Base-by-base conservation (phyloP, 805 yeast genomes). In the Tetrapisispora taiwanensis region DNA sequence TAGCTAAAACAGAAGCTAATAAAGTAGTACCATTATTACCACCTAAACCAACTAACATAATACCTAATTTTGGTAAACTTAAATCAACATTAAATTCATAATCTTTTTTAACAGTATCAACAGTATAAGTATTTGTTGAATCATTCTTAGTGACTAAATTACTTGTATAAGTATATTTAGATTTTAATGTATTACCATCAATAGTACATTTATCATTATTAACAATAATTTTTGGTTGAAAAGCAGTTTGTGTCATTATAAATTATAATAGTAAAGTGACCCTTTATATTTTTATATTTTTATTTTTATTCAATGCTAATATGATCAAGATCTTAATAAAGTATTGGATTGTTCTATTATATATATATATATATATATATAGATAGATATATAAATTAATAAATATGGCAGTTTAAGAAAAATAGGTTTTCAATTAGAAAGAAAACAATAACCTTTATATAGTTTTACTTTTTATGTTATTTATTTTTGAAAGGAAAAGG, bases 21-120 rank as follows among this genome's bases (percentile, higher is more conserved):
- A 90, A 73, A 13, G 97, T 89, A 47, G 96, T 75, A 66, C 97
- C 97, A 61, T 89, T 89, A 73, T 89, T 89, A 67, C 97, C 97
- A 55, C 97, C 97, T 52, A 89, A 73, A 54, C 97, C 97, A 30
- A 89, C 97, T 50, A 90, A 73, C 78, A 89, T 67, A 50, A 89
- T 71, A 55, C 97, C 97, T 40, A 87, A 75, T 66, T 82, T 87
- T 55, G 95, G 95, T 36, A 81, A 78, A 46, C 72, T 74, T 61
- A 85, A 73, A 55, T 87, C 94, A 42, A 85, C 81, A 66, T 86
- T 85, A 74, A 89, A 90, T 60, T 87, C 81, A 60, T 86, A 86
- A 52, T 86, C 82, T 51, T 74, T 74, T 45, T 74, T 60, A 44
- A 81, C 75, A 19, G 95, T 95, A 18, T 81, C 78, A 42, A 89